These are phyloP conservation scores for Ophiorrhiza pumila DNA, from an alignment of 257 asterid species.

Conservation along the genomic window DNA sequence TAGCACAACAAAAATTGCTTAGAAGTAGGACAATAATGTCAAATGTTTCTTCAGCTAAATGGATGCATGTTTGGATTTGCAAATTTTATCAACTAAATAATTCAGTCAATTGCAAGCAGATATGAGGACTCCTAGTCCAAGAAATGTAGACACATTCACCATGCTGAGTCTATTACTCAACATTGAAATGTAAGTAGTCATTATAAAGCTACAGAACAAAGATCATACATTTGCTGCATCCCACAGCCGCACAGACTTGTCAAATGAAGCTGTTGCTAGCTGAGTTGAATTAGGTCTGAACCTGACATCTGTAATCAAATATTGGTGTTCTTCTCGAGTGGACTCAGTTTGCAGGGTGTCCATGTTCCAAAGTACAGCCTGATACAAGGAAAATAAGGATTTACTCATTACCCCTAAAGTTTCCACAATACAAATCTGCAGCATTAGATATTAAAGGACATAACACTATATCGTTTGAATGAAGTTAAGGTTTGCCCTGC, in stretches of 20 bases:
- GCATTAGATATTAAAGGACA: neutral
- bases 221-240: conserved; percentile 85
- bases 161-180: conserved; percentile 10
- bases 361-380: conserved; percentile 99
- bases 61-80: neutral
- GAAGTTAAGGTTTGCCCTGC: neutral
- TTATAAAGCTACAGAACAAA: conserved; percentile 12
- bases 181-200: neutral
- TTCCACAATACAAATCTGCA: neutral
- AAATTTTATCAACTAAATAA: neutral
- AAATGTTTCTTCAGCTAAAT: neutral
- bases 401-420: neutral
- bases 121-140: neutral
- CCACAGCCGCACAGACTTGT: conserved; percentile 91
- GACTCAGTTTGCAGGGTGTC: conserved; percentile 76
- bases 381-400: conserved; percentile 19
- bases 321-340: conserved; percentile 75
- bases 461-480: neutral
- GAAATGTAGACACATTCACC: neutral
- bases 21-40: neutral
- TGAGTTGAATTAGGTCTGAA: conserved; percentile 94
- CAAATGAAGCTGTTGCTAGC: conserved; percentile 85
- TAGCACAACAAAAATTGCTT: neutral
- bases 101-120: neutral
- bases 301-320: conserved; percentile 80